phyloP scores from a whole-genome alignment of 768 basidiomycete species.

The Artomyces pyxidatus region DNA sequence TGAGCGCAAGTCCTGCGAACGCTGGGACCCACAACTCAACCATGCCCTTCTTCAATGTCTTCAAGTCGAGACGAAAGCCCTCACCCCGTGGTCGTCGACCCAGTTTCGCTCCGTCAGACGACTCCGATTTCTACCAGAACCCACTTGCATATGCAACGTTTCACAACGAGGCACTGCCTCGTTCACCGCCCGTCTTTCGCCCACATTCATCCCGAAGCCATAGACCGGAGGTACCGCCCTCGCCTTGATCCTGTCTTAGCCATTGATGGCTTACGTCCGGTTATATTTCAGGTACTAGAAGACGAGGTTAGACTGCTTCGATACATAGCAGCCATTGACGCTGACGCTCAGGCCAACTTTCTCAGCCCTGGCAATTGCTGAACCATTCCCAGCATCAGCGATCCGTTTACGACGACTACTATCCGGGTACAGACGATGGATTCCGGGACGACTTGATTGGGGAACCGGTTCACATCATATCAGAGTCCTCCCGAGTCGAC shows the following conservation, averaged over 20 bases:
- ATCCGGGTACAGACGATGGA: constrained; percentile 8
- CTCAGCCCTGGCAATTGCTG: constrained; percentile 13
- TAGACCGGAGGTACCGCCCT: background rate
- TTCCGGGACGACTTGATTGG: constrained; percentile 6
- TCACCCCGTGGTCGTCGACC: background rate
- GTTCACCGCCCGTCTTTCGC: background rate
- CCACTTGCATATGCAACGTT: background rate
- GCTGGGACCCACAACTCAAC: constrained; percentile 6
- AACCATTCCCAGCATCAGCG: constrained; percentile 1
- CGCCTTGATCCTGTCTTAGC: background rate
- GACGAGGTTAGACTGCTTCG: background rate
- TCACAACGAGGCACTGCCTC: no score
- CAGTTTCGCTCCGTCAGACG: background rate
- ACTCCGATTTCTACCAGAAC: background rate
- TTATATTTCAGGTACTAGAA: background rate
- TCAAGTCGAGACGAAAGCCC: constrained; percentile 7
- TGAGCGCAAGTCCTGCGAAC: no score
- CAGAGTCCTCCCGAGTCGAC: constrained; percentile 5
- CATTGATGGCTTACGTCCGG: background rate
- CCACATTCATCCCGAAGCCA: background rate
- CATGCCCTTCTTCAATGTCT: constrained; percentile 15
- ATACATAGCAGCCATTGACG: background rate
- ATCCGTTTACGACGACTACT: constrained; percentile 4
- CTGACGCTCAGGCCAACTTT: background rate
- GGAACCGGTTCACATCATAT: background rate